Evolutionary conservation across 164 flowering plant species (phyloP).

Genomic region (Warburgia ugandensis): DNA sequence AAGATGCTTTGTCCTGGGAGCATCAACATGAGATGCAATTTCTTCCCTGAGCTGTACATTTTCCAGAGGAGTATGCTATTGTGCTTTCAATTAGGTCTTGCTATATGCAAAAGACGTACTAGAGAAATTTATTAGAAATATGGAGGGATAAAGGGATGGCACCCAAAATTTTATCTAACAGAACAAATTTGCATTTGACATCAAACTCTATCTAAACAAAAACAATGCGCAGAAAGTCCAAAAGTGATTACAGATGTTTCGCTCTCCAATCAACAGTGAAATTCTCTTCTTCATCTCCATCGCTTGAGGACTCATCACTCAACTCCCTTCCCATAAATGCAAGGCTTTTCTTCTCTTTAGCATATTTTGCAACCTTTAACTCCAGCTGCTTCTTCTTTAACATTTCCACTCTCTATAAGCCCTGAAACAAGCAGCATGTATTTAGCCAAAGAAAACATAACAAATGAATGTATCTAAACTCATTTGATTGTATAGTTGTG

Average conservation of each 20-base stretch:
- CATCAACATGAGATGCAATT: too few relatives aligned
- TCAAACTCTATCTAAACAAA: too few relatives aligned
- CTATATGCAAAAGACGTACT: too few relatives aligned
- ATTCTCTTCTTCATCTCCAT: constrained; percentile 43
- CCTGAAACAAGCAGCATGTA: constrained; percentile 27
- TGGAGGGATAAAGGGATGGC: too few relatives aligned
- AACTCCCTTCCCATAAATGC: constrained; percentile 25
- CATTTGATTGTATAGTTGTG: not conserved
- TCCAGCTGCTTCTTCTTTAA: constrained; percentile 62
- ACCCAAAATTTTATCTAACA: too few relatives aligned
- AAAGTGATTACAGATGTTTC: constrained; percentile 44
- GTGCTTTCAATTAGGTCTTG: too few relatives aligned
- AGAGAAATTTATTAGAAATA: too few relatives aligned
- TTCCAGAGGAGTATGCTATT: too few relatives aligned
- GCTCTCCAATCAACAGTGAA: constrained; percentile 93
- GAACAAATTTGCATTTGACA: too few relatives aligned
- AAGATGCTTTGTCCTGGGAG: too few relatives aligned
- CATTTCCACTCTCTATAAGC: constrained; percentile 58
- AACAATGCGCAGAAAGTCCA: not conserved
- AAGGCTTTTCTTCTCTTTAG: constrained; percentile 15
- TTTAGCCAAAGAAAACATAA: not conserved
- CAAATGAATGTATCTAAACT: not conserved
- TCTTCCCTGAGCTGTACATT: too few relatives aligned
- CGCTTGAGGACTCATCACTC: constrained; percentile 52
- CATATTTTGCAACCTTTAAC: constrained; percentile 43